Evolutionary conservation across 495 filamentous ascomycete species (phyloP).

Genomic region (Oleoguttula mirabilis): DNA sequence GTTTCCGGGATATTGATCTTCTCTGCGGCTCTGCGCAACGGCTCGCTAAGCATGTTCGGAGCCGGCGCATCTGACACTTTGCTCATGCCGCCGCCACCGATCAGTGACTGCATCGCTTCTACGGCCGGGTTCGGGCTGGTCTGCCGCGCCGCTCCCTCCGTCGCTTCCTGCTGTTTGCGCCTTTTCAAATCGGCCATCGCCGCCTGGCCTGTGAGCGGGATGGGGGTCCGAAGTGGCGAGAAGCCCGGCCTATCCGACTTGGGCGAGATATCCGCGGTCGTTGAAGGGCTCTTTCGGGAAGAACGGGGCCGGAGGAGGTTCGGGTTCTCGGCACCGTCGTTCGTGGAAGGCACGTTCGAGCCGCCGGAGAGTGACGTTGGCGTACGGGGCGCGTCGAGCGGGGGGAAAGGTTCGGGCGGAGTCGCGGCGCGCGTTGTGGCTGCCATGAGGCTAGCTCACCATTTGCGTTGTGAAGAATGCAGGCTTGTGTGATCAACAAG

Average conservation of each 20-base stretch:
- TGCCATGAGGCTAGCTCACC: slow-evolving; percentile 8
- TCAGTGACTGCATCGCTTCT: slow-evolving; percentile 41
- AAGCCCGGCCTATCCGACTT: slow-evolving; percentile 4
- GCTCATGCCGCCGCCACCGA: slow-evolving; percentile 44
- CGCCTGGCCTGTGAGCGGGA: slow-evolving; percentile 41
- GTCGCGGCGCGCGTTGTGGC: slow-evolving; percentile 14
- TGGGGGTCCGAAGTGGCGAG: slow-evolving; percentile 41
- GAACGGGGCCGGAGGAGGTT: slow-evolving; percentile 5
- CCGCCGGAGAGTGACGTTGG: slow-evolving; percentile 21
- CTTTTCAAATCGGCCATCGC: slow-evolving; percentile 44
- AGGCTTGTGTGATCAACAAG: too few species aligned
- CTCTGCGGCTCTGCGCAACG: slow-evolving; percentile 30
- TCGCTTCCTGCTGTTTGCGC: slow-evolving; percentile 37
- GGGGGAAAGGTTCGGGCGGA: slow-evolving; percentile 25
- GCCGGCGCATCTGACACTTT: slow-evolving; percentile 36
- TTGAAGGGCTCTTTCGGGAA: slow-evolving; percentile 1
- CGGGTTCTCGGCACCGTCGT: slow-evolving; percentile 7
- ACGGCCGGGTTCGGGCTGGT: slow-evolving; percentile 41
- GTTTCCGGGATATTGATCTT: slow-evolving; percentile 31
- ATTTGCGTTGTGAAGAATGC: too few species aligned
- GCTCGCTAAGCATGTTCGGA: slow-evolving; percentile 31
- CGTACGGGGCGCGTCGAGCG: slow-evolving; percentile 22
- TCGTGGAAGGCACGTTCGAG: slow-evolving; percentile 1
- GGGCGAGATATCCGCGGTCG: neutral
- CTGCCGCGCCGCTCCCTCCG: slow-evolving; percentile 31